Evolutionary conservation across 2,329 filamentous ascomycete genomes (phyloP).

Genomic region (Hypoxylon sp.): DNA sequence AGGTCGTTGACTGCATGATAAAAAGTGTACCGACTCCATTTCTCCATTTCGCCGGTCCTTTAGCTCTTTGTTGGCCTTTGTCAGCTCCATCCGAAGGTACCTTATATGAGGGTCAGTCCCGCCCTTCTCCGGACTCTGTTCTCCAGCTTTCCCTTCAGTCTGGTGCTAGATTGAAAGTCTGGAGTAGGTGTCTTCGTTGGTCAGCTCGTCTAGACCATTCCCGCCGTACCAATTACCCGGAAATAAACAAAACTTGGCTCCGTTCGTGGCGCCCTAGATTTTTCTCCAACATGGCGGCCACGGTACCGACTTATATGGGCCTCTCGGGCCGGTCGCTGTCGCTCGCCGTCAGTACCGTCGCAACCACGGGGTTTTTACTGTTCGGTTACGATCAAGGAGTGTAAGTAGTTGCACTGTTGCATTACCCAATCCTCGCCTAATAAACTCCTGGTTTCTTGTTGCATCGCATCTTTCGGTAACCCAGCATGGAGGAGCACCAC

Average conservation of each 20-base stretch:
- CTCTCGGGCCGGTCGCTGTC: constrained; percentile 68
- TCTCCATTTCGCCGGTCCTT: constrained; percentile 6
- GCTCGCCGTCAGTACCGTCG: constrained; percentile 69
- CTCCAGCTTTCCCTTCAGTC: constrained; percentile 32
- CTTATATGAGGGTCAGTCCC: constrained; percentile 40
- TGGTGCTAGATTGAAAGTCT: constrained; percentile 38
- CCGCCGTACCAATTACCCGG: constrained; percentile 6
- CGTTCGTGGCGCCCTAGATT: constrained; percentile 12
- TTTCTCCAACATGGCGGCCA: constrained; percentile 57
- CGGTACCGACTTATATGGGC: constrained; percentile 66
- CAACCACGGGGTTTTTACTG: constrained; percentile 71
- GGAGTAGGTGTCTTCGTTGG: constrained; percentile 27
- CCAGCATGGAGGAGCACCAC: background rate
- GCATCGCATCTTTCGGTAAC: background rate
- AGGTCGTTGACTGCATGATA: constrained; percentile 23
- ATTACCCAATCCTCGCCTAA: constrained; percentile 1
- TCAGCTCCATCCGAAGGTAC: constrained; percentile 25
- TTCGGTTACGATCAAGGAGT: constrained; percentile 68
- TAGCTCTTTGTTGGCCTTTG: constrained; percentile 25
- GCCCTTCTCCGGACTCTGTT: constrained; percentile 37
- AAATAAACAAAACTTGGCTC: constrained; percentile 20
- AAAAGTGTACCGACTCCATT: constrained; percentile 25
- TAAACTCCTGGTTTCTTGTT: background rate
- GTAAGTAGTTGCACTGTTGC: constrained; percentile 38
- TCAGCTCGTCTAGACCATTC: constrained; percentile 24